These are phyloP conservation scores for Trichoderma guizhouense DNA, from an alignment of 2,329 filamentous ascomycete genomes.

Conservation along the genomic window DNA sequence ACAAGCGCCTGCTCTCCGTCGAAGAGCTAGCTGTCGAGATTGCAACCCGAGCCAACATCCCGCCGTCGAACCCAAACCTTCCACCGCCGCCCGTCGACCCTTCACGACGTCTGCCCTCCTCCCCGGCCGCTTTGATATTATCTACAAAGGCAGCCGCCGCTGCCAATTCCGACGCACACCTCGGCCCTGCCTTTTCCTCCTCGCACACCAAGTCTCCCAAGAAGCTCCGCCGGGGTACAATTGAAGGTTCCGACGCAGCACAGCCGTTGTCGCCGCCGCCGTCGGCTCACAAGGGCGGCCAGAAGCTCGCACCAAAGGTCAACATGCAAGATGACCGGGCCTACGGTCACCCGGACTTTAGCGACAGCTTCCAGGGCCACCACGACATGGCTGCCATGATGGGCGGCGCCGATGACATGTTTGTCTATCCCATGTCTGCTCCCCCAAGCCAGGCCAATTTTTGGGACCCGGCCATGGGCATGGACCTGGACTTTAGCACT, in stretches of 20 bases:
- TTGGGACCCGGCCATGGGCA: conserved; percentile 57
- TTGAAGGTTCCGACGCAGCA: conserved; percentile 34
- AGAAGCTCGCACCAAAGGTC: conserved; percentile 53
- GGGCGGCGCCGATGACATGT: conserved; percentile 51
- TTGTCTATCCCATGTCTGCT: conserved; percentile 59
- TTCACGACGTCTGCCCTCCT: conserved; percentile 56
- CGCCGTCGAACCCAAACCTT: conserved; percentile 51
- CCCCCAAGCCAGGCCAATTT: conserved; percentile 52
- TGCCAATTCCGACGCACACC: conserved; percentile 27
- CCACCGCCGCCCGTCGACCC: conserved; percentile 59
- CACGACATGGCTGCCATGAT: conserved; percentile 47
- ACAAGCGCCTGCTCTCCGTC: conserved; percentile 51
- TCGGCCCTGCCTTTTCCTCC: conserved; percentile 29
- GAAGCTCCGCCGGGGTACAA: conserved; percentile 43
- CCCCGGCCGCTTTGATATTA: conserved; percentile 44
- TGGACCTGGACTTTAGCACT: conserved; percentile 58
- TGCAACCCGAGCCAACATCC: conserved; percentile 61
- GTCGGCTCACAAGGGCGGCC: conserved; percentile 52
- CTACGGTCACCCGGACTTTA: conserved; percentile 51
- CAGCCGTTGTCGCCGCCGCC: conserved; percentile 61
- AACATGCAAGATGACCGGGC: conserved; percentile 58
- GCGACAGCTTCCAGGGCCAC: conserved; percentile 44
- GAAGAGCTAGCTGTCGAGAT: conserved; percentile 50
- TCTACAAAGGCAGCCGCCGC: conserved; percentile 30
- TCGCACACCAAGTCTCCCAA: conserved; percentile 36